Evolutionary conservation across 1,284 basidiomycete species (phyloP).

Genomic region (Microbotryum scabiosae): DNA sequence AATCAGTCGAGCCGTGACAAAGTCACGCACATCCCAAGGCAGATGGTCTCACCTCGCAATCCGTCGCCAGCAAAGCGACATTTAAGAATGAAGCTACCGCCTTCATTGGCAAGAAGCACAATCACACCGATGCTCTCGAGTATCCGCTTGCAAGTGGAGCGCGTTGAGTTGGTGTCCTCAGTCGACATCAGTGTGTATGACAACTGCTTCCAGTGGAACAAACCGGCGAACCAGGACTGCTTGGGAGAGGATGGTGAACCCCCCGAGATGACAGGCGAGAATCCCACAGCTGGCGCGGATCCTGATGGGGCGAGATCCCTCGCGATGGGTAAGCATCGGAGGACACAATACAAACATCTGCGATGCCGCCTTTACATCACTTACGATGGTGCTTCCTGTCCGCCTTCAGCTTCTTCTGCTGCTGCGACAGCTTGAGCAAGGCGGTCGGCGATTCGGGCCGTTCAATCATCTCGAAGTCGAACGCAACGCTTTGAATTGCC

Average conservation of each 20-base stretch:
- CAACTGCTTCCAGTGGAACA: conserved; percentile 70
- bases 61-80: conserved; percentile 56
- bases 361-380: conserved; percentile 5
- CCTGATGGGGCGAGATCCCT: conserved; percentile 21
- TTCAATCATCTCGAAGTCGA: conserved; percentile 23
- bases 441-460: conserved; percentile 21
- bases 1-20: neutral
- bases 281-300: neutral
- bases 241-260: conserved; percentile 40
- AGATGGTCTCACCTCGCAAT: neutral
- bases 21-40: neutral
- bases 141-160: conserved; percentile 55
- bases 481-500: conserved; percentile 8
- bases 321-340: too few relatives aligned
- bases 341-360: neutral
- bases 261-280: conserved; percentile 1
- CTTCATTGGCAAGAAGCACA: conserved; percentile 58
- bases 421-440: conserved; percentile 2
- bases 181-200: conserved; percentile 40
- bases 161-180: conserved; percentile 55
- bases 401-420: conserved; percentile 26
- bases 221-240: conserved; percentile 75
- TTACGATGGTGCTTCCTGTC: too few relatives aligned
- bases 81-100: conserved; percentile 50
- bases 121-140: conserved; percentile 59